Percentiles rank a stretch among this genome's conserved stretches.
phyloP scores from a whole-genome alignment of 495 filamentous ascomycete species.

The Apodospora peruviana region DNA sequence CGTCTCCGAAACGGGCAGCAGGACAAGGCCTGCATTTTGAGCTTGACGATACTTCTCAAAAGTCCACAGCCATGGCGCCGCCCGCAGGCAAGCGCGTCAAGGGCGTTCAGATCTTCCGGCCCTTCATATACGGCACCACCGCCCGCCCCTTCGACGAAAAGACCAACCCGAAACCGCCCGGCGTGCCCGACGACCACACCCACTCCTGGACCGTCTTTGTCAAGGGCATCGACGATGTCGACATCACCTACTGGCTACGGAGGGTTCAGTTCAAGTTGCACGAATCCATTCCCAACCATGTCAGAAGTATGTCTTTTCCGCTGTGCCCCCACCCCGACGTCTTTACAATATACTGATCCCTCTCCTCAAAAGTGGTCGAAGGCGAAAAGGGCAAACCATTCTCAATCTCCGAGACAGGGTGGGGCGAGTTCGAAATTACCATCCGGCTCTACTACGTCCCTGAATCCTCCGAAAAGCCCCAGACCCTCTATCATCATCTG shows the following conservation, averaged over 20 bases:
- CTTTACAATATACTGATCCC: background rate
- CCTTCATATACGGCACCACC: slow-evolving; percentile 78
- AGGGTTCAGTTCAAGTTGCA: slow-evolving; percentile 97
- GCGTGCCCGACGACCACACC: slow-evolving; percentile 79
- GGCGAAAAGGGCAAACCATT: slow-evolving; percentile 70
- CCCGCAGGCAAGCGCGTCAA: slow-evolving; percentile 54
- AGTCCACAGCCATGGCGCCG: too few relatives aligned
- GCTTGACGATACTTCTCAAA: too few relatives aligned
- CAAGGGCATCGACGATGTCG: slow-evolving; percentile 73
- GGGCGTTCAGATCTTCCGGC: slow-evolving; percentile 68
- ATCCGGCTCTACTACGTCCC: slow-evolving; percentile 87
- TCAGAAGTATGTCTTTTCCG: slow-evolving; percentile 57
- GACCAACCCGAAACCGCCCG: slow-evolving; percentile 52
- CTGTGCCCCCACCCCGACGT: slow-evolving; percentile 1
- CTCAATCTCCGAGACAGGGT: slow-evolving; percentile 84
- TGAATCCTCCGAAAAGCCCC: slow-evolving; percentile 81
- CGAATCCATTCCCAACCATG: slow-evolving; percentile 84
- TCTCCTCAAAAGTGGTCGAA: slow-evolving; percentile 47
- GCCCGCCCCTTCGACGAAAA: slow-evolving; percentile 64
- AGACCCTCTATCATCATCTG: slow-evolving; percentile 84
- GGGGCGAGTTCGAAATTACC: slow-evolving; percentile 95
- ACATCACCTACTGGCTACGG: slow-evolving; percentile 91
- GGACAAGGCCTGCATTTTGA: too few relatives aligned
- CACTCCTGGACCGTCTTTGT: slow-evolving; percentile 95
- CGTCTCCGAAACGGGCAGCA: too few relatives aligned